phyloP scores from a whole-genome alignment of 192 early-diverging fungal genomes.

The Linnemannia exigua region DNA sequence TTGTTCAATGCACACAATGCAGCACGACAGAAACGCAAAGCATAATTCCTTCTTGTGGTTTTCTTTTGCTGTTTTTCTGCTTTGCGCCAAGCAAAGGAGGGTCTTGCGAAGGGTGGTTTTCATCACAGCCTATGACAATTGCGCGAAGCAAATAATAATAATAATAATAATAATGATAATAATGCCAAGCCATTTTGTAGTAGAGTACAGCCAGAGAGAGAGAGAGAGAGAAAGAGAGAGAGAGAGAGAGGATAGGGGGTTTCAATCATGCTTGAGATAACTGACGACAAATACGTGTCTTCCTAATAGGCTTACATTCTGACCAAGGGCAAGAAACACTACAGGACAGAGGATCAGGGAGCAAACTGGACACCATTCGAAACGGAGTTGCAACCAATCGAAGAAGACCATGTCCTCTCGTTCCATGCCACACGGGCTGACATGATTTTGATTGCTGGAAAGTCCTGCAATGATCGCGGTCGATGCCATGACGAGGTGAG shows the following conservation, averaged over 20 bases:
- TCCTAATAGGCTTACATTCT: slow-evolving; percentile 69
- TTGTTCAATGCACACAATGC: neutral
- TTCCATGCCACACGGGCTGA: slow-evolving; percentile 81
- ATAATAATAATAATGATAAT: no score
- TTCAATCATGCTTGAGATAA: neutral
- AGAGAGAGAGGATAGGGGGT: neutral
- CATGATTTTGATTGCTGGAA: slow-evolving; percentile 77
- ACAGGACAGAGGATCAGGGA: slow-evolving; percentile 72
- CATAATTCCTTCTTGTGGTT: neutral
- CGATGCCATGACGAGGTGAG: slow-evolving; percentile 73
- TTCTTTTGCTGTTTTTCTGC: slow-evolving; percentile 27
- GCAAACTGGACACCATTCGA: slow-evolving; percentile 69
- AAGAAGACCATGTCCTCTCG: slow-evolving; percentile 40
- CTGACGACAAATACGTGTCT: neutral
- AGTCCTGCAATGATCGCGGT: slow-evolving; percentile 62
- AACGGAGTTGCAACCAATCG: slow-evolving; percentile 58
- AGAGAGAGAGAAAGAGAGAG: no score
- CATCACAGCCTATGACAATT: neutral
- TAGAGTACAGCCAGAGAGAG: neutral
- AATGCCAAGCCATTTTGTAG: slow-evolving; percentile 58
- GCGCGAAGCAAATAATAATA: slow-evolving; percentile 33
- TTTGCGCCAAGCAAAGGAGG: slow-evolving; percentile 46
- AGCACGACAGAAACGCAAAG: neutral
- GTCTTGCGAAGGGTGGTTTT: neutral
- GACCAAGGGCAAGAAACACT: slow-evolving; percentile 64